Evolutionary conservation across 768 basidiomycete genomes (phyloP), one percentile per base, ranked within the genome.

Genomic region (Lentinula raphanica): DNA sequence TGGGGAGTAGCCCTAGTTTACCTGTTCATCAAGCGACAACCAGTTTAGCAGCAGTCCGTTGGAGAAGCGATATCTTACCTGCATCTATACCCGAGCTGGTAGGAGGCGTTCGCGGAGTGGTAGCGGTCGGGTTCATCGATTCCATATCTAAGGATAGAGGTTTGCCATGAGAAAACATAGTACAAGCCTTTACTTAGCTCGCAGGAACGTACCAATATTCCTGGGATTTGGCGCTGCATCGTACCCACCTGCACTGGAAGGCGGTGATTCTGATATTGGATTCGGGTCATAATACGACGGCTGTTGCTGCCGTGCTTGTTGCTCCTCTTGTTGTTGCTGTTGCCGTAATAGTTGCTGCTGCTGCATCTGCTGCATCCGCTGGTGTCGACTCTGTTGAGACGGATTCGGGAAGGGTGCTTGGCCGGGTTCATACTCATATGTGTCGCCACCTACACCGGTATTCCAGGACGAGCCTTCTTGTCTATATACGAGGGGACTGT

Each of bases 1-100:
- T 90, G 4, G 88, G 88, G 19, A 90, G 73, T 25, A 91, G 68
- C 23, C 88, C 88, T 0, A 88, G 73, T 71, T 87, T 88, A 51
- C 82, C 86, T 85, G 58, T 36, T 23, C 11, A 5, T 31, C 8
- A 21, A 15, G 15, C 23, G 29, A 46, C 17, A 17, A 40, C 44
- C 32, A 51, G 40, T 17, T 28, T 19, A 27, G 19, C 49, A 31
- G 2, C 23, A 23, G 8, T 12, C 3, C 0, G 23, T 3, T 13
- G n/a, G 21, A n/a, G 5, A 12, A 3, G 31, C 2, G 2, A 32
- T 23, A 19, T 66, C 73, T 45, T 2, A 72, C 73, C 71, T 51
- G 66, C 69, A 56, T 75, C 74, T 35, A 76, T 71, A 27, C 63
- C 65, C n/a, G 63, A 27, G 0, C 63, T 60, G 11, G 70, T 67